These are phyloP conservation scores for Lichtheimia ornata DNA, from an alignment of 371 early-diverging fungal species.

Conservation along the genomic window DNA sequence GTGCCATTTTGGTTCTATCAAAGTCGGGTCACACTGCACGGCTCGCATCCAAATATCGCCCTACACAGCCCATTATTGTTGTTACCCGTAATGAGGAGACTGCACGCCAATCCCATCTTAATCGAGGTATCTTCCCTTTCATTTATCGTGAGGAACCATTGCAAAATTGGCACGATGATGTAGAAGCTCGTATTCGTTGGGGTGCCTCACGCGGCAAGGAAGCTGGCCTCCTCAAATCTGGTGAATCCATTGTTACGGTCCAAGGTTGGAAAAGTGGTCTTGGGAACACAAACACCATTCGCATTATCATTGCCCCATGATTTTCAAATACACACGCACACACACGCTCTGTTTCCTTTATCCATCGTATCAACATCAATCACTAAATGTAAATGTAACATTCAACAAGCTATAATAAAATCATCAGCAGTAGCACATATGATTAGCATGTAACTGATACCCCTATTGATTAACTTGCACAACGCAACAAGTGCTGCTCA, in stretches of 20 bases:
- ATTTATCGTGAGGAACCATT: slow-evolving; percentile 57
- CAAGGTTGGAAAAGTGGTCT: slow-evolving; percentile 78
- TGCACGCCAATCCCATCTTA: slow-evolving; percentile 84
- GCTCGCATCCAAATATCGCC: slow-evolving; percentile 90
- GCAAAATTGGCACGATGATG: slow-evolving; percentile 63
- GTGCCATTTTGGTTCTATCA: slow-evolving; percentile 84
- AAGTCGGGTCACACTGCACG: slow-evolving; percentile 86
- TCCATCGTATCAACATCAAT: no score
- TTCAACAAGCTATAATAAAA: no score
- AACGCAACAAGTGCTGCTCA: no score
- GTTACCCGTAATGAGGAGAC: slow-evolving; percentile 80
- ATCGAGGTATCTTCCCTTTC: slow-evolving; percentile 90
- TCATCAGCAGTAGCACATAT: no score
- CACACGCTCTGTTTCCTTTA: neutral
- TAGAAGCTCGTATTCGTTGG: slow-evolving; percentile 65
- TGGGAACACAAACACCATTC: slow-evolving; percentile 76
- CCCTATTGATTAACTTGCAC: no score
- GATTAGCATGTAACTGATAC: no score
- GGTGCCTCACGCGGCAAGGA: slow-evolving; percentile 62
- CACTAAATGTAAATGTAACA: no score
- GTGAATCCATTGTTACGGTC: slow-evolving; percentile 67
- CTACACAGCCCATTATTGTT: slow-evolving; percentile 86
- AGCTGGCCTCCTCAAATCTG: slow-evolving; percentile 55
- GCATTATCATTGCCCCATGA: slow-evolving; percentile 55
- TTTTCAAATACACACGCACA: neutral